Percentiles rank a stretch among this genome's conserved stretches.
These are phyloP conservation scores for Xylogone sp. DNA, from an alignment of 2,329 filamentous ascomycete species.

Conservation along the genomic window DNA sequence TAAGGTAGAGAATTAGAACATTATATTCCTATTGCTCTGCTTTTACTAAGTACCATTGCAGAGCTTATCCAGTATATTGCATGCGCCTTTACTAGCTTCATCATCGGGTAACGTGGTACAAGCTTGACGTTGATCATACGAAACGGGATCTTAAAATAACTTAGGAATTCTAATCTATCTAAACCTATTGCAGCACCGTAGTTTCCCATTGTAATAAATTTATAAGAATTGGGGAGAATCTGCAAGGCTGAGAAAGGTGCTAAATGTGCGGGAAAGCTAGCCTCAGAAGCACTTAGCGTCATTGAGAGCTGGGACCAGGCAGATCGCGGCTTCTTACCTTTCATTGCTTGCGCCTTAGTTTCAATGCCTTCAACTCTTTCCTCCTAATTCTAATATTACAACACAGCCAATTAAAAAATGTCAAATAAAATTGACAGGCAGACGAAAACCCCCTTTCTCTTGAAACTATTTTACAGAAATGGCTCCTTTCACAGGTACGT, in stretches of 20 bases:
- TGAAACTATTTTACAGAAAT: conserved; percentile 79
- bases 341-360: conserved; percentile 12
- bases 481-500: conserved; percentile 68
- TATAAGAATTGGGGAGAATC: no score
- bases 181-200: no score
- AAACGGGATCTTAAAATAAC: no score
- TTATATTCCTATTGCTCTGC: no score
- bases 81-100: no score
- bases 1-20: no score
- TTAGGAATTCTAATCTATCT: no score
- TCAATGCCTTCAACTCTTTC: conserved; percentile 6
- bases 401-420: conserved; percentile 9
- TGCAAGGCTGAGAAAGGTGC: not conserved
- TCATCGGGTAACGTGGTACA: no score
- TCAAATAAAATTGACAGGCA: conserved; percentile 58
- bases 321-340: not conserved
- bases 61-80: no score
- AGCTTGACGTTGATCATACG: no score
- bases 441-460: conserved; percentile 73
- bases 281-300: not conserved
- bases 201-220: no score
- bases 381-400: conserved; percentile 6
- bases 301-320: not conserved
- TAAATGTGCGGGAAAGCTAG: not conserved
- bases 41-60: no score